phyloP scores from a whole-genome alignment of 805 yeast species.

The Saccharomyces paradoxus region DNA sequence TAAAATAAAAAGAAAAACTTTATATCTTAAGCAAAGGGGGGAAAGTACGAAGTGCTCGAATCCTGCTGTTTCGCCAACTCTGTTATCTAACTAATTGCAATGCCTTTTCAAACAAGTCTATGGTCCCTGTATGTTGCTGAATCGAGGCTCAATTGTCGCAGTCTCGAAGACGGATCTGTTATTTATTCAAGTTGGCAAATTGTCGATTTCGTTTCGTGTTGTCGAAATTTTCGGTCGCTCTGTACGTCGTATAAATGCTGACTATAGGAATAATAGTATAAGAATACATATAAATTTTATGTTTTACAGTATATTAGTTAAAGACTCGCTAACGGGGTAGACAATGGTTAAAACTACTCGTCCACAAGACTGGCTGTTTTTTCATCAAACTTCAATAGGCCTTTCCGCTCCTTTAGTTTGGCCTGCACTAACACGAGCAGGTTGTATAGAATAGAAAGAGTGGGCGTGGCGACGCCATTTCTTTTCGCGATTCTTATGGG shows the following conservation, averaged over 20 bases:
- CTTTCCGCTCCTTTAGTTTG: slow-evolving; percentile 49
- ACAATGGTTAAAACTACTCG: background rate
- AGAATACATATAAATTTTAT: background rate
- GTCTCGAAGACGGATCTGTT: background rate
- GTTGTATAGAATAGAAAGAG: slow-evolving; percentile 47
- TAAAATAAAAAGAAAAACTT: background rate
- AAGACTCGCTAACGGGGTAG: background rate
- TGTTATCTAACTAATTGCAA: background rate
- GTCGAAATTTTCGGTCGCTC: background rate
- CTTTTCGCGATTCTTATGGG: slow-evolving; percentile 42
- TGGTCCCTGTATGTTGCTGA: background rate
- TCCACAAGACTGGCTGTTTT: slow-evolving; percentile 9
- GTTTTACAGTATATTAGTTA: background rate
- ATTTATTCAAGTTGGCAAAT: background rate
- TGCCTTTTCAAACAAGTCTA: background rate
- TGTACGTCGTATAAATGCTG: background rate
- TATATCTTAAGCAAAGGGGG: background rate
- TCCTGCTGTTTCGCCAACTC: background rate
- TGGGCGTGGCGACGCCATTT: slow-evolving; percentile 47
- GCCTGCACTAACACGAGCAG: slow-evolving; percentile 56
- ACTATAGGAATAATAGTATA: background rate
- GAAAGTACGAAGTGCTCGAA: background rate
- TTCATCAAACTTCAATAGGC: slow-evolving; percentile 29
- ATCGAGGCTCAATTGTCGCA: background rate
- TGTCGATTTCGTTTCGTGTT: background rate